Conservation (phyloP, 805 yeast species). For the Maudiozyma saulgeensis region DNA sequence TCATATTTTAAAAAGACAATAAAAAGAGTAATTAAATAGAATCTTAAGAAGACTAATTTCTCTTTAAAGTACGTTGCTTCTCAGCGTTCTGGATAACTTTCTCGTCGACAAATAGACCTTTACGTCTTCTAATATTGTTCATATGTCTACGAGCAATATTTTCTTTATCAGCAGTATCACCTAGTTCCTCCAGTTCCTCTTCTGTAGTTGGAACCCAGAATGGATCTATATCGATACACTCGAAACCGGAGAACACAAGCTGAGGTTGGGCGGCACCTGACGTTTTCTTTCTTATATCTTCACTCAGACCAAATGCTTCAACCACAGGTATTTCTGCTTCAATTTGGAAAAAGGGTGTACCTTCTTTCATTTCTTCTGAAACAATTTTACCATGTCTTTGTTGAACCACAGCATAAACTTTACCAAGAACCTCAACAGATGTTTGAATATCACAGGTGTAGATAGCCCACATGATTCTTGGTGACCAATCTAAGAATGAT, state of each 20-base stretch:
- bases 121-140: slow-evolving; percentile 70
- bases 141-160: slow-evolving; percentile 83
- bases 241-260: slow-evolving; percentile 80
- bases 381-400: slow-evolving; percentile 75
- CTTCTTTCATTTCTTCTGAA: slow-evolving; percentile 94
- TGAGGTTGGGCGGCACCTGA: slow-evolving; percentile 98
- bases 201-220: slow-evolving; percentile 99
- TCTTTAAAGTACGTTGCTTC: slow-evolving; percentile 82
- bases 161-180: slow-evolving; percentile 86
- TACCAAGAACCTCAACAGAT: slow-evolving; percentile 86
- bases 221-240: slow-evolving; percentile 83
- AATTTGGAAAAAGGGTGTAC: slow-evolving; percentile 90
- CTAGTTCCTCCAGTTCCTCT: slow-evolving; percentile 88
- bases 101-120: slow-evolving; percentile 84
- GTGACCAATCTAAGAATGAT: slow-evolving; percentile 71
- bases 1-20: neutral
- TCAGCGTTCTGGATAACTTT: slow-evolving; percentile 88
- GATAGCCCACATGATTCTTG: slow-evolving; percentile 85
- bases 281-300: slow-evolving; percentile 84
- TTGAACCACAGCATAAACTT: slow-evolving; percentile 90
- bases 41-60: slow-evolving; percentile 33
- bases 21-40: neutral
- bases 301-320: slow-evolving; percentile 94
- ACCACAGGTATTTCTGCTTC: slow-evolving; percentile 82
- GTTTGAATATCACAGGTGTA: slow-evolving; percentile 94